A percentile compares a stretch with the other conserved stretches of the same genome.
These are phyloP conservation scores for Breviolum minutum DNA, from an alignment of 73 alveolate genomes.

Conservation along the genomic window DNA sequence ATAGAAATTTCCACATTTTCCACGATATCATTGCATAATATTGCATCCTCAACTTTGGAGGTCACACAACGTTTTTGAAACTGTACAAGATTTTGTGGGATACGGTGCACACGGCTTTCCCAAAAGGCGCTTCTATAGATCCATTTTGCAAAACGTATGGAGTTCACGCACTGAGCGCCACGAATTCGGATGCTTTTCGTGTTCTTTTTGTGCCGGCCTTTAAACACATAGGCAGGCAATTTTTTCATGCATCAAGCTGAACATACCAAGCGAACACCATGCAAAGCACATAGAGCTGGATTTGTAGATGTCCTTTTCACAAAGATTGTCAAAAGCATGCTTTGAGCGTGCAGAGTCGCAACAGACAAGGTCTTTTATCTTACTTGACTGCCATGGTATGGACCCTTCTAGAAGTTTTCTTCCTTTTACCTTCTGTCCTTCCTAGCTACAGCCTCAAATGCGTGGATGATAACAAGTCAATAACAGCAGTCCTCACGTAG, in stretches of 20 bases:
- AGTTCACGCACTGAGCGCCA: background rate
- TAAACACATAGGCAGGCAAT: background rate
- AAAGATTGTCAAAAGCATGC: background rate
- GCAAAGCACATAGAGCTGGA: constrained; percentile 66
- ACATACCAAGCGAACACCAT: constrained; percentile 59
- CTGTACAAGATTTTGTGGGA: background rate
- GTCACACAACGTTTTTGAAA: background rate
- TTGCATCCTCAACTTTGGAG: background rate
- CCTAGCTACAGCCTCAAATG: background rate
- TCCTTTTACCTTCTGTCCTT: background rate
- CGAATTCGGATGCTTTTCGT: background rate
- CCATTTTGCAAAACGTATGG: background rate
- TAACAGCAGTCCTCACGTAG: constrained; percentile 36
- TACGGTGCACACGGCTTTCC: background rate
- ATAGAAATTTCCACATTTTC: too few species aligned
- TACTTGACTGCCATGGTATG: background rate
- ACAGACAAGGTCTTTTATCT: background rate
- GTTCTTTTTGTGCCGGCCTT: too few species aligned
- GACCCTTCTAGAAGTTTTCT: background rate
- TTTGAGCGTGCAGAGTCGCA: background rate
- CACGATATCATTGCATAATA: too few species aligned
- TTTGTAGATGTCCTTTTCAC: constrained; percentile 49
- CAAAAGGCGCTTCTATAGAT: background rate
- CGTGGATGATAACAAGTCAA: background rate
- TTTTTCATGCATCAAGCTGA: background rate